Evolutionary conservation across 2,329 filamentous ascomycete species (phyloP), one percentile per base, ranked within the genome.

Genomic region (Xylariaceae sp.): DNA sequence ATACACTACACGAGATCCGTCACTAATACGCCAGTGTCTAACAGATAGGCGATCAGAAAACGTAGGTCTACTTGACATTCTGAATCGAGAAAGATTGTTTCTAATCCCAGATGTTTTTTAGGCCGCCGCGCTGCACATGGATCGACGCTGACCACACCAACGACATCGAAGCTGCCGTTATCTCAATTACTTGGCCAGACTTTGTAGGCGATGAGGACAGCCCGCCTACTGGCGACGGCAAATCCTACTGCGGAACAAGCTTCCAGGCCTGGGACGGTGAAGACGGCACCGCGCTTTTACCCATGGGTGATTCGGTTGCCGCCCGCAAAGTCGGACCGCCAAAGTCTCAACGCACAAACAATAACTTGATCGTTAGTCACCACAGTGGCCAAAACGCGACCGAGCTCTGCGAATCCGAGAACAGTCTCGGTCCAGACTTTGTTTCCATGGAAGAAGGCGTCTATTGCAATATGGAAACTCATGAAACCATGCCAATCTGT

Each of bases 381-480:
- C 40, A 52, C 6, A 28, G 43, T n/a, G 47, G 42, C n/a, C 66
- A 69, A 47, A 66, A 57, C 45, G 69, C 68, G 13, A 61, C 48
- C 12, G 56, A 62, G 45, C 59, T 71, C 9, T 71, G 69, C 54
- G 50, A 65, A 52, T 60, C 55, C 22, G 34, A 51, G 6, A 64
- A 51, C 6, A 68, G 66, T 31, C 53, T 59, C 5, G 69, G 68
- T 9, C 68, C 66, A 11, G 66, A 69, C 47, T 64, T 69, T 22
- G 65, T 68, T 19, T 69, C 66, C 7, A 47, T 58, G 12, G 47
- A 49, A 5, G 67, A 70, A 49, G 55, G 55, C 3, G 14, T 66
- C 6, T 70, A 66, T 51, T 71, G 67, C 53, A 65, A 70, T 46
- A 71, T 70, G 66, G 54, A 56, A 3, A 50, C 54, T 7, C 63